Evolutionary conservation across 805 yeast species (phyloP).

Genomic region (Cyberlindnera petersonii): DNA sequence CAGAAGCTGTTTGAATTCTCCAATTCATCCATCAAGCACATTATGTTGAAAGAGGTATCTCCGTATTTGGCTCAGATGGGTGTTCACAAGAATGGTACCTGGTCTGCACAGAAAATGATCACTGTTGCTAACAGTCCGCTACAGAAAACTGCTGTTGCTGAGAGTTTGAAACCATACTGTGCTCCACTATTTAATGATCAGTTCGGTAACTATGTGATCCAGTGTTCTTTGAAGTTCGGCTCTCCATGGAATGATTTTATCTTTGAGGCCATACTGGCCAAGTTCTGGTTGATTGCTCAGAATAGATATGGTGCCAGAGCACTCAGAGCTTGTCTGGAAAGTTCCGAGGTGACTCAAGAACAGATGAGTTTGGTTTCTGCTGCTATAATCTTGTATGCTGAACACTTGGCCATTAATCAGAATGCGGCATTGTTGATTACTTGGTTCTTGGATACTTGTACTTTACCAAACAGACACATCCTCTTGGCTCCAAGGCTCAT

Average conservation of each 20-base stretch:
- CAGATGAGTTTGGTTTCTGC: conserved; percentile 72
- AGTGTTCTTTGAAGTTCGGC: conserved; percentile 88
- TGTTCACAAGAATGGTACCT: conserved; percentile 95
- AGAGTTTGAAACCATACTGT: conserved; percentile 72
- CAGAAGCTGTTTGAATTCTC: conserved; percentile 81
- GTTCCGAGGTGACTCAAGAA: conserved; percentile 60
- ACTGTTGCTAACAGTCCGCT: conserved; percentile 61
- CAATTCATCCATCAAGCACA: conserved; percentile 66
- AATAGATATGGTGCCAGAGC: conserved; percentile 96
- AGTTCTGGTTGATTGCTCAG: conserved; percentile 75
- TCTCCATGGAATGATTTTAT: conserved; percentile 87
- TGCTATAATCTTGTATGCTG: conserved; percentile 72
- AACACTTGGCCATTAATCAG: conserved; percentile 72
- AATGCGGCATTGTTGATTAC: conserved; percentile 89
- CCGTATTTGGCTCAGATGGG: conserved; percentile 89
- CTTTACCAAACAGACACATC: conserved; percentile 57
- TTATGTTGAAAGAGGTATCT: conserved; percentile 73
- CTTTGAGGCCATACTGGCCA: conserved; percentile 73
- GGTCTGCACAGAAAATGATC: conserved; percentile 98
- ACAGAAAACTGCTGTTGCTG: conserved; percentile 62
- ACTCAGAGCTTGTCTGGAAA: conserved; percentile 86
- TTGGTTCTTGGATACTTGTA: conserved; percentile 90
- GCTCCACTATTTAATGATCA: conserved; percentile 89
- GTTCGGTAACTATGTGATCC: conserved; percentile 94
- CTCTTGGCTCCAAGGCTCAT: conserved; percentile 60